Evolutionary conservation across 2,329 filamentous ascomycete species (phyloP).

Genomic region (Aspergillus phoenicis): DNA sequence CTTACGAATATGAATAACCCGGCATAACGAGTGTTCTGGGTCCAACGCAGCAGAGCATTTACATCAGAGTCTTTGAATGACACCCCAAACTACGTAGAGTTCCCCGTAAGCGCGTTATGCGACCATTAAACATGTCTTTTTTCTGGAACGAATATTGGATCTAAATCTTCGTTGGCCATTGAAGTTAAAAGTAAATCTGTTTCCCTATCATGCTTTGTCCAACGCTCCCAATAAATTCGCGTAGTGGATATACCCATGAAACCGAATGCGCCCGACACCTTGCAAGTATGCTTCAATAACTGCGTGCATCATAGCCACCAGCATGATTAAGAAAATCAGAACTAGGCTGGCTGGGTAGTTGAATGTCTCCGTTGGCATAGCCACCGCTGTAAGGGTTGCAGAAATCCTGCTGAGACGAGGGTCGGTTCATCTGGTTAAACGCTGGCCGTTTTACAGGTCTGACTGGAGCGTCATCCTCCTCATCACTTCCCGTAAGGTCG

Average conservation of each 20-base stretch:
- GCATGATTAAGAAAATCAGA: constrained; percentile 17
- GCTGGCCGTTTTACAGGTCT: constrained; percentile 39
- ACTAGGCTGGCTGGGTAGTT: constrained; percentile 21
- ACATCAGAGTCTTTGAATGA: too few species aligned
- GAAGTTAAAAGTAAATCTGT: neutral
- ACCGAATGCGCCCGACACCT: constrained; percentile 23
- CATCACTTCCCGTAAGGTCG: constrained; percentile 57
- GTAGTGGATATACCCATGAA: constrained; percentile 9
- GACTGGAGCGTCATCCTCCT: constrained; percentile 50
- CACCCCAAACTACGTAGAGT: too few species aligned
- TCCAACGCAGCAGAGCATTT: too few species aligned
- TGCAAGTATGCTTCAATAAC: constrained; percentile 21
- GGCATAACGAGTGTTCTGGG: too few species aligned
- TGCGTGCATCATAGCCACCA: constrained; percentile 21
- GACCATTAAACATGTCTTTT: too few species aligned
- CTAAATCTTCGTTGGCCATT: neutral
- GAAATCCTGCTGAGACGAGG: constrained; percentile 25
- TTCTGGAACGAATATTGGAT: neutral
- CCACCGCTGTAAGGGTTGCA: constrained; percentile 25
- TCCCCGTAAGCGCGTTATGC: too few species aligned
- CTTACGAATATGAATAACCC: too few species aligned
- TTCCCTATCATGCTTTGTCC: neutral
- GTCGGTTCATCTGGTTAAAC: constrained; percentile 25
- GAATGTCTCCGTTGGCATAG: constrained; percentile 25
- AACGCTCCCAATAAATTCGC: constrained; percentile 8